Base-by-base conservation (phyloP, 345 rosid genomes). In the Toxicodendron radicans region DNA sequence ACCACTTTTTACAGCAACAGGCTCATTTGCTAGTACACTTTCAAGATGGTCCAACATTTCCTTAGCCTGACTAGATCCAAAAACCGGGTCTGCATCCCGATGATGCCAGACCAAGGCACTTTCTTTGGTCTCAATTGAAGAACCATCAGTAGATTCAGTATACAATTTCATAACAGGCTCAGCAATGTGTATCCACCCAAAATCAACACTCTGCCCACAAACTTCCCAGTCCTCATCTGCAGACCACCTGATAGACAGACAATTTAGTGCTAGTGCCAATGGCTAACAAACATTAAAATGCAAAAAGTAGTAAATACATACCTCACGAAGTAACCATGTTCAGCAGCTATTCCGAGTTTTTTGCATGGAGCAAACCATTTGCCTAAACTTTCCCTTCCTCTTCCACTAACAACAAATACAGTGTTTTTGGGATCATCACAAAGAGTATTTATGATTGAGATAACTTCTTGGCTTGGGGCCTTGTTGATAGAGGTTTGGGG, bases 71-170 rank as follows among this genome's bases (percentile, higher is more conserved):
- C 85, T 87, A 73, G 89, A 86, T 65, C 95, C 95, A 79, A 90
- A 90, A 75, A 87, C 89, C 1, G 81, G 85, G 77, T 90, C 95
- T 30, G 95, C 95, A 78, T 90, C 95, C 68, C 85, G 79, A 75
- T 88, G 87, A 70, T 90, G 95, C 95, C 95, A 90, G 27, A 90
- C 95, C 68, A 90, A 71, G 24, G 89, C 89, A 80, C 95, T 90
- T 81, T 90, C 95, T 73, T 90, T 90, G 65, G 70, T 77, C 72
- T 90, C 95, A 57, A 90, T 87, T 65, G 73, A 67, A 69, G 95
- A 90, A 60, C 95, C 95, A 79, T 90, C 95, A 43, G 95, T 90
- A 60, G 95, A 46, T 75, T 90, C 95, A 48, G 92, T 90, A 72
- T 90, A 90, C 70, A 88, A 61, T 43, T 88, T 81, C 92, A 90